phyloP scores from a whole-genome alignment of 495 filamentous ascomycete genomes.

The Tuber melanosporum region DNA sequence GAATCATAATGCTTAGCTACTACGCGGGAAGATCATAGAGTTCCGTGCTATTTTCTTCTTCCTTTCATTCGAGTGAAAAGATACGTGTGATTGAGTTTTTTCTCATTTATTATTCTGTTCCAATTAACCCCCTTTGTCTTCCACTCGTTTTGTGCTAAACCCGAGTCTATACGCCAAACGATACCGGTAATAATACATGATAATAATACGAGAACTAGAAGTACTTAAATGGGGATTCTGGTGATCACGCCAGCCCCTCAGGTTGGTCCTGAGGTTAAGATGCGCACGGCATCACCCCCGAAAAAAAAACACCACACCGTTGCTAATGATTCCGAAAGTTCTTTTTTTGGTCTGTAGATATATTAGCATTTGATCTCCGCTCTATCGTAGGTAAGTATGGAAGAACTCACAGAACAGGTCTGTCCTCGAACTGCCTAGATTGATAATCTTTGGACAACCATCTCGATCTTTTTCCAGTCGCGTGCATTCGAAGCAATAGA shows the following conservation, averaged over 20 bases:
- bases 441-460: slow-evolving; percentile 99
- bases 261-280: background rate
- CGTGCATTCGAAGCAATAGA: slow-evolving; percentile 99
- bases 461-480: slow-evolving; percentile 95
- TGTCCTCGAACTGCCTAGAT: slow-evolving; percentile 87
- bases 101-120: slow-evolving; percentile 50
- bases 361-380: slow-evolving; percentile 9
- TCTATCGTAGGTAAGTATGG: background rate
- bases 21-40: background rate
- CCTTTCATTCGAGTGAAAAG: background rate
- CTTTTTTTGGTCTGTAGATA: slow-evolving; percentile 41
- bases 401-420: slow-evolving; percentile 73
- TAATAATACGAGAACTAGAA: background rate
- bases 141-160: slow-evolving; percentile 5
- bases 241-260: background rate
- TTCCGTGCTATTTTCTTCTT: background rate
- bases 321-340: slow-evolving; percentile 41
- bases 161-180: slow-evolving; percentile 4
- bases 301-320: background rate
- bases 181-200: slow-evolving; percentile 1
- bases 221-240: background rate
- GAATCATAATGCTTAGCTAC: background rate
- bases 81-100: background rate
- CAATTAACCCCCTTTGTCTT: slow-evolving; percentile 1
- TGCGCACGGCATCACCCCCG: background rate